Evolutionary conservation across 192 early-diverging fungal genomes (phyloP), one percentile per base, ranked within the genome.

Genomic region (Rhizophagus clarus): DNA sequence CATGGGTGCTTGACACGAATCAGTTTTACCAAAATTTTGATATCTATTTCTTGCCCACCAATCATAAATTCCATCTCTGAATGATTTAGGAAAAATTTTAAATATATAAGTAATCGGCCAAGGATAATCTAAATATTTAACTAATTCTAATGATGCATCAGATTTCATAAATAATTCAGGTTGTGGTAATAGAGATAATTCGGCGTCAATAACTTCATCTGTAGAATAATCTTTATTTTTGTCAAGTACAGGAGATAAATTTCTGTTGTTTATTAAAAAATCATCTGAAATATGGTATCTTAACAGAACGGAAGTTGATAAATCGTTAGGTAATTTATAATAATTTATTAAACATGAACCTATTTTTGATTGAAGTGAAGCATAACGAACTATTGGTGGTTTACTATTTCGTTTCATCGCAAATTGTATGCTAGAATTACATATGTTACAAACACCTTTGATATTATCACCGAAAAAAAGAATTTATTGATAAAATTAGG

Each of bases 401-500:
- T 15, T 26, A 26, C 29, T 68, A 29, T 68, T 68, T 15, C 32
- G 66, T 68, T 68, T 68, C 26, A 68, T 68, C 0, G 17, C 28
- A 34, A 68, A 68, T 17, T 68, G 26, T 28, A 68, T 20, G 17
- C 28, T 15, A 6, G 14, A 15, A 8, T 68, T 68, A 22, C 66
- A 68, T 28, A 68, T 68, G 7, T 68, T 68, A 68, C 66, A 68
- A 20, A 68, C 66, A 20, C 66, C 66, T 68, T 5, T 64, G n/a
- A 64, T 12, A 12, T 12, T 4, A 56, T 56, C 4, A 56, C 6
- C 17, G 1, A 5, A 56, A 56, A 17, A 56, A 56, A 49, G 15
- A 49, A 56, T 42, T 42, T 42, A 42, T 42, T 11, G 11, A 45
- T 45, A 45, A 12, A 12, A 45, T 45, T 12, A 45, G 11, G 0